Evolutionary conservation across 441 rosid species (phyloP), one percentile per base, ranked within the genome.

Genomic region (Raphanus hybrid): DNA sequence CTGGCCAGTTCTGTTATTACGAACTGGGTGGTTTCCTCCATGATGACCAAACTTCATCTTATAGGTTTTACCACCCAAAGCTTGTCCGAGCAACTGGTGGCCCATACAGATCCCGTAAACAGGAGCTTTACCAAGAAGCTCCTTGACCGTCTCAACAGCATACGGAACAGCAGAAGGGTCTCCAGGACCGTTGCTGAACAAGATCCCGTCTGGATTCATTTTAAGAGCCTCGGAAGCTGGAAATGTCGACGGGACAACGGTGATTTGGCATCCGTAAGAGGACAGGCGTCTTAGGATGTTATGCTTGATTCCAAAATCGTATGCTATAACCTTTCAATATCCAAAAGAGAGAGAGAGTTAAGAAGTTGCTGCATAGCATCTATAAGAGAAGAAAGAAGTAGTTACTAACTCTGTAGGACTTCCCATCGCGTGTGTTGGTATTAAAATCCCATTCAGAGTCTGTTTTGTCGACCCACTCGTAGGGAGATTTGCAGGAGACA

Each of bases 31-130:
- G 72, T 94, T 94, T 29, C 97, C 97, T 75, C 98, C 98, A 80
- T 91, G 99, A 84, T 92, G 98, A 52, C 97, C 97, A 80, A 94
- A 94, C 86, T 94, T 94, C 97, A 94, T 92, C 81, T 94, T 94
- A 69, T 87, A 94, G 66, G 97, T 94, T 74, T 89, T 91, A 67
- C 97, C 96, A 58, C 99, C 97, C 81, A 94, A 83, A 75, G 97
- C 99, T 87, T 91, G 98, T 37, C 98, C 98, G 12, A 94, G 89
- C 74, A 94, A 82, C 77, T 94, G 99, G 82, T 94, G 97, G 48
- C 96, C 99, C 99, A 94, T 94, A 82, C 98, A 91, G 81, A 94
- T 94, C 70, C 98, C 99, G 45, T 90, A 94, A 45, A 94, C 97
- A 50, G 98, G 94, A 74, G 84, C 92, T 81, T 89, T 90, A 73